phyloP scores from a whole-genome alignment of 2,329 filamentous ascomycete species.

The Aspergillus pseudoviridinutans region DNA sequence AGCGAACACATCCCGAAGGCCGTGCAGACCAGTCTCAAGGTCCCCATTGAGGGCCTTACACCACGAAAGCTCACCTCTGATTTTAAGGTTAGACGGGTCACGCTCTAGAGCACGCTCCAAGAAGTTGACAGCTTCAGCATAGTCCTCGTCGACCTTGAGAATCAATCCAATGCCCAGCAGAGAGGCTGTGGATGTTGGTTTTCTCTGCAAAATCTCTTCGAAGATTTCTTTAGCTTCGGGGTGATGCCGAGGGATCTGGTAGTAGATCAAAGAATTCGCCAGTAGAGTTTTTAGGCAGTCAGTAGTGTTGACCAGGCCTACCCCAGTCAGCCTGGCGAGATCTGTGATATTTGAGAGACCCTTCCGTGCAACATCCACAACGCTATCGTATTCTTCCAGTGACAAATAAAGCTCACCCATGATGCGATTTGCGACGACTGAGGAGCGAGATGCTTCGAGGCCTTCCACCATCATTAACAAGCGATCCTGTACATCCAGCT shows the following conservation, averaged over 20 bases:
- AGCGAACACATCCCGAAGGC: constrained; percentile 67
- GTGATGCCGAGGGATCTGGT: constrained; percentile 86
- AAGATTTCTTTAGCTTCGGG: constrained; percentile 84
- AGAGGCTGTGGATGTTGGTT: constrained; percentile 71
- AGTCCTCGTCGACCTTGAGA: constrained; percentile 89
- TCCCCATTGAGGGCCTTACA: constrained; percentile 81
- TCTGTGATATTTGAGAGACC: constrained; percentile 59
- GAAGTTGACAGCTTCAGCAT: constrained; percentile 74
- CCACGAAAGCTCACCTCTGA: constrained; percentile 88
- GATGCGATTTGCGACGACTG: constrained; percentile 76
- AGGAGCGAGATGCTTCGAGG: constrained; percentile 59
- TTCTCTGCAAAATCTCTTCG: constrained; percentile 71
- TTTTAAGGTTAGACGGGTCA: constrained; percentile 69
- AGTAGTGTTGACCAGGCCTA: constrained; percentile 63
- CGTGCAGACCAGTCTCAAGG: constrained; percentile 61
- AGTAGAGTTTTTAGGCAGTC: constrained; percentile 75
- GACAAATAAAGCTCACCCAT: constrained; percentile 79
- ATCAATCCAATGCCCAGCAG: constrained; percentile 89
- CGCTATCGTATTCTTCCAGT: constrained; percentile 78
- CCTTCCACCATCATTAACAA: constrained; percentile 77
- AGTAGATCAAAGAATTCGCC: constrained; percentile 82
- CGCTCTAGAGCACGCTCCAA: constrained; percentile 69
- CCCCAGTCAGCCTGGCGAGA: constrained; percentile 63
- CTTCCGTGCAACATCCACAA: constrained; percentile 73
- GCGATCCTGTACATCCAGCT: constrained; percentile 72